phyloP scores from a whole-genome alignment of 2,329 filamentous ascomycete species.

The Diaporthe sp. region DNA sequence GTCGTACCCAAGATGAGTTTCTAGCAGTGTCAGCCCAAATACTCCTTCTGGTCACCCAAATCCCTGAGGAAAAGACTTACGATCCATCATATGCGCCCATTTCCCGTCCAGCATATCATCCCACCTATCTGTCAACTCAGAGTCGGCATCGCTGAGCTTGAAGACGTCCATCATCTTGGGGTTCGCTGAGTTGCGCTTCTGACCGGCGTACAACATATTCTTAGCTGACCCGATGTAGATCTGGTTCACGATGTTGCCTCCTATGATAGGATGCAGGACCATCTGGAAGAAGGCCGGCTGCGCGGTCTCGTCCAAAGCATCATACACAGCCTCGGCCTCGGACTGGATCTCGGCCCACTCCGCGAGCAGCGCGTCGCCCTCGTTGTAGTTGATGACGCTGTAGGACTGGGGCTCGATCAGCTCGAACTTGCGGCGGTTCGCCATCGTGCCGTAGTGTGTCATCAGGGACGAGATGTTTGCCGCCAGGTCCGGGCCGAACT shows the following conservation, averaged over 20 bases:
- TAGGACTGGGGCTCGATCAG: conserved; percentile 71
- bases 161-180: conserved; percentile 66
- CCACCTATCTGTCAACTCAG: conserved; percentile 68
- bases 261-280: conserved; percentile 71
- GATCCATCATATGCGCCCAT: conserved; percentile 74
- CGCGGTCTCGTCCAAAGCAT: conserved; percentile 62
- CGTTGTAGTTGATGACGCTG: conserved; percentile 74
- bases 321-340: conserved; percentile 69
- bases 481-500: conserved; percentile 66
- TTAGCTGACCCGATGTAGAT: conserved; percentile 64
- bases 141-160: conserved; percentile 69
- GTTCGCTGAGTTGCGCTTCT: conserved; percentile 70
- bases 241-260: conserved; percentile 69
- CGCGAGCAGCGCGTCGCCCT: conserved; percentile 70
- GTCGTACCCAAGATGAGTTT: conserved; percentile 68
- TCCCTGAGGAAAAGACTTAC: too few relatives aligned
- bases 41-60: too few relatives aligned
- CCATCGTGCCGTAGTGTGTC: conserved; percentile 68
- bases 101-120: conserved; percentile 72
- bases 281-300: conserved; percentile 75
- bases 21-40: too few relatives aligned
- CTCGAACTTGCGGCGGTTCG: conserved; percentile 73
- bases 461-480: conserved; percentile 65
- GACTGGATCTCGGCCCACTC: conserved; percentile 68
- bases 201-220: conserved; percentile 67